These are phyloP conservation scores for Fusarium sp. DNA, from an alignment of 2,329 filamentous ascomycete genomes.

Conservation along the genomic window DNA sequence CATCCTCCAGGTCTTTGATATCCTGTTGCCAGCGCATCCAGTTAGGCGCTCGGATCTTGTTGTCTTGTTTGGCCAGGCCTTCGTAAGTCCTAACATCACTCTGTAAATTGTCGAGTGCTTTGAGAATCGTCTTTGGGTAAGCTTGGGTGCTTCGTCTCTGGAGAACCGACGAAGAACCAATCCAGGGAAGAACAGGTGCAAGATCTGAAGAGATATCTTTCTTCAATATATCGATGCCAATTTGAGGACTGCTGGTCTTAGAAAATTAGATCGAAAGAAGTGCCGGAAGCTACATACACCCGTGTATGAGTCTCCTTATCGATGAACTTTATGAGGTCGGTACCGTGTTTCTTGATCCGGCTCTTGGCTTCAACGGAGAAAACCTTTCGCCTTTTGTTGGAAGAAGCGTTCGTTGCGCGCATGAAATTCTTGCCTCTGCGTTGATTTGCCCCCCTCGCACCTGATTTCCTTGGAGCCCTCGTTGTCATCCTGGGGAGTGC, in stretches of 20 bases:
- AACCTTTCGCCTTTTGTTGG: conserved; percentile 18
- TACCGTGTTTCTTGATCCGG: conserved; percentile 37
- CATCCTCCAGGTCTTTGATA: conserved; percentile 41
- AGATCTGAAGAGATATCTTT: conserved; percentile 22
- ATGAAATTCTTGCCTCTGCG: not conserved
- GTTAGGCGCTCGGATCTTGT: conserved; percentile 39
- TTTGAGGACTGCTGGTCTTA: conserved; percentile 7
- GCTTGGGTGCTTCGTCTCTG: not conserved
- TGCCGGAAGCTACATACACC: conserved; percentile 14
- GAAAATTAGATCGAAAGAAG: not conserved
- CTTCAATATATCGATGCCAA: not conserved
- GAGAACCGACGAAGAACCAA: not conserved
- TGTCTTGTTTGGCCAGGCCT: conserved; percentile 23
- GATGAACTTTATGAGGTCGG: conserved; percentile 36
- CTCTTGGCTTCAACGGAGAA: conserved; percentile 33
- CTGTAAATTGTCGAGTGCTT: conserved; percentile 35
- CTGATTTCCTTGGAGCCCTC: conserved; percentile 16
- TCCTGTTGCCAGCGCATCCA: conserved; percentile 50
- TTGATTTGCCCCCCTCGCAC: not conserved
- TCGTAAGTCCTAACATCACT: conserved; percentile 40
- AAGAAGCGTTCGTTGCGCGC: not conserved
- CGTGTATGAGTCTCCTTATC: conserved; percentile 24
- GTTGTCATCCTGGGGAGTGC: conserved; percentile 22
- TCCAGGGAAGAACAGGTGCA: conserved; percentile 33
- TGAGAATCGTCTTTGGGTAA: conserved; percentile 16